Base-by-base conservation (phyloP, 2,329 filamentous ascomycete genomes). In the Lasiodiplodia citricola region DNA sequence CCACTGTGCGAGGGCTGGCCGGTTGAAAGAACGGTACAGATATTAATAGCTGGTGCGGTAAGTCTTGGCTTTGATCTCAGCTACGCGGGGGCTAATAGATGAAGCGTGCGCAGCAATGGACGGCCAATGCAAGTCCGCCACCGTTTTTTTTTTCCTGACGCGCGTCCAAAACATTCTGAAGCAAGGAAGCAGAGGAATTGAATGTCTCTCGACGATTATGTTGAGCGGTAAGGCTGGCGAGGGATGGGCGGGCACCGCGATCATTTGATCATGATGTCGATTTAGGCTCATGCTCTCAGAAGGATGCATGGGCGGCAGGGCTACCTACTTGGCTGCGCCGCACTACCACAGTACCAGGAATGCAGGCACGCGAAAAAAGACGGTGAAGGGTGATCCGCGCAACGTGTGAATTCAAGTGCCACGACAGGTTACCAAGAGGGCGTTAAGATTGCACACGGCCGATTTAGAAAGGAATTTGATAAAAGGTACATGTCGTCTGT, bases 391-490 rank as follows among this genome's bases (percentile, higher is more conserved):
- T 51, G 60, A 23, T 38, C 31, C 31, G 60, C 60, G 31, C 60
- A 52, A 52, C 60, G 60, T 52, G 44, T 21, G 60, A 13, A 8
- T 64, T 41, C 47, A 52, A 13, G 58, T 62, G 41, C 41, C 58
- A 62, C 58, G 25, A 51, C 18, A 18, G 16, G 18, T 47, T 31
- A 64, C 38, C 50, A 50, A 23, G 37, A 28, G 4, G 37, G 21
- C 23, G 21, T 47, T 60, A 28, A 57, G 44, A 63, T 63, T 64
- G 47, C 60, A 64, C 47, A 62, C 14, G 58, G 58, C 41, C 23
- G 18, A 50, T 63, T 35, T 28, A 37, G 47, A 52, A 52, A 64
- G 44, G 60, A 64, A 64, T 64, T 52, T 64, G 60, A 64, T 63
- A 64, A 52, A 52, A 64, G 21, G 10, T 37, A 52, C 7, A 28